phyloP scores from a whole-genome alignment of 805 yeast species.

The Yamadazyma scolyti region DNA sequence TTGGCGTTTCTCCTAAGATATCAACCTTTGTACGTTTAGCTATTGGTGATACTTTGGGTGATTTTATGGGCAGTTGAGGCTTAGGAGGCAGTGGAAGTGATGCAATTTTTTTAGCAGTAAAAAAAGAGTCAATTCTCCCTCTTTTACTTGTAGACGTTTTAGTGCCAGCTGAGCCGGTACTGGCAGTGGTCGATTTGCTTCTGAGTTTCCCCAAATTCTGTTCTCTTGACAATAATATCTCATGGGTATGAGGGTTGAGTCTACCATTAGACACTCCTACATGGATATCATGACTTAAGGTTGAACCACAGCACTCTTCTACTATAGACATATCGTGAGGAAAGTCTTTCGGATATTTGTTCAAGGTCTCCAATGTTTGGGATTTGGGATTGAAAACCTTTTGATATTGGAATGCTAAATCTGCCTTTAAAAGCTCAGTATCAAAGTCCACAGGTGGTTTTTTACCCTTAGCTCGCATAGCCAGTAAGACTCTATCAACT shows the following conservation, averaged over 20 bases:
- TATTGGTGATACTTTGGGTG: slow-evolving; percentile 10
- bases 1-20: slow-evolving; percentile 5
- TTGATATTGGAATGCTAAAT: slow-evolving; percentile 77
- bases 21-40: too few species aligned
- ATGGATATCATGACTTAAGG: slow-evolving; percentile 43
- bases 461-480: slow-evolving; percentile 60
- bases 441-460: slow-evolving; percentile 59
- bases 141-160: not conserved
- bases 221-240: slow-evolving; percentile 46
- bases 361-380: slow-evolving; percentile 51
- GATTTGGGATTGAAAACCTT: slow-evolving; percentile 73
- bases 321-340: slow-evolving; percentile 39
- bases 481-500: slow-evolving; percentile 54
- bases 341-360: slow-evolving; percentile 46
- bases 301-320: slow-evolving; percentile 44
- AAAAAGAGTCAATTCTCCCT: slow-evolving; percentile 10
- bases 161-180: not conserved
- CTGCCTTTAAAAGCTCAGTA: slow-evolving; percentile 62
- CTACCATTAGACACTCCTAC: slow-evolving; percentile 58
- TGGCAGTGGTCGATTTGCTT: slow-evolving; percentile 14
- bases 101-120: slow-evolving; percentile 4
- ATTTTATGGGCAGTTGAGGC: slow-evolving; percentile 13
- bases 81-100: slow-evolving; percentile 3
- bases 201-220: slow-evolving; percentile 21
- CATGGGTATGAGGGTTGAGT: slow-evolving; percentile 60